A percentile compares a stretch with the other conserved stretches of the same genome.
Conservation (phyloP, 1,139 yeast genomes). For the Yamadazyma sp. region DNA sequence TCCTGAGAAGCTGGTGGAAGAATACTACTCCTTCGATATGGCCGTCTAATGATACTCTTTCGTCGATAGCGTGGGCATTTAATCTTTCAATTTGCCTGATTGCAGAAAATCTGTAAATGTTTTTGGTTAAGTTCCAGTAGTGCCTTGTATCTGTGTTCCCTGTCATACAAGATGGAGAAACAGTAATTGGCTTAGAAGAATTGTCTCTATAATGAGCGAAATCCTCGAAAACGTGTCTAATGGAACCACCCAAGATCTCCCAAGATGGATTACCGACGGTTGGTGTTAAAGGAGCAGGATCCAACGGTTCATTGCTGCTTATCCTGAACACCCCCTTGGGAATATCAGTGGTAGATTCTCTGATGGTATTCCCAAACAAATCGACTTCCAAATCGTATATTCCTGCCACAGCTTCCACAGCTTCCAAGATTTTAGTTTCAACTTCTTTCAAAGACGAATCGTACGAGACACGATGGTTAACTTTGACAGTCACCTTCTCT, state of each 20-base stretch:
- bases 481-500: constrained; percentile 26
- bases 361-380: constrained; percentile 27
- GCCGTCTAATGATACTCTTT: constrained; percentile 48
- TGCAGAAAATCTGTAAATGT: constrained; percentile 35
- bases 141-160: constrained; percentile 40
- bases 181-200: constrained; percentile 15
- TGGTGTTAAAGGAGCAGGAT: constrained; percentile 61
- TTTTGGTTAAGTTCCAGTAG: constrained; percentile 32
- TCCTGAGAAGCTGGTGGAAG: constrained; percentile 43
- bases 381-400: constrained; percentile 36
- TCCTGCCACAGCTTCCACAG: constrained; percentile 28
- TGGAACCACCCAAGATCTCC: constrained; percentile 53
- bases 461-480: constrained; percentile 35
- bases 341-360: constrained; percentile 21
- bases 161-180: constrained; percentile 32
- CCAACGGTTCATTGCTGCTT: constrained; percentile 29
- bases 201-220: constrained; percentile 23
- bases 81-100: constrained; percentile 17
- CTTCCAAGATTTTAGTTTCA: constrained; percentile 20
- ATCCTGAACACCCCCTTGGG: constrained; percentile 44
- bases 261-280: constrained; percentile 43
- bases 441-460: constrained; percentile 27
- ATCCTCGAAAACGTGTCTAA: constrained; percentile 54
- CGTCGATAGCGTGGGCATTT: constrained; percentile 59
- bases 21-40: constrained; percentile 62